Percentiles rank a stretch among this genome's conserved stretches.
These are phyloP conservation scores for Mucor ambiguus DNA, from an alignment of 371 early-diverging fungal genomes.

Conservation along the genomic window DNA sequence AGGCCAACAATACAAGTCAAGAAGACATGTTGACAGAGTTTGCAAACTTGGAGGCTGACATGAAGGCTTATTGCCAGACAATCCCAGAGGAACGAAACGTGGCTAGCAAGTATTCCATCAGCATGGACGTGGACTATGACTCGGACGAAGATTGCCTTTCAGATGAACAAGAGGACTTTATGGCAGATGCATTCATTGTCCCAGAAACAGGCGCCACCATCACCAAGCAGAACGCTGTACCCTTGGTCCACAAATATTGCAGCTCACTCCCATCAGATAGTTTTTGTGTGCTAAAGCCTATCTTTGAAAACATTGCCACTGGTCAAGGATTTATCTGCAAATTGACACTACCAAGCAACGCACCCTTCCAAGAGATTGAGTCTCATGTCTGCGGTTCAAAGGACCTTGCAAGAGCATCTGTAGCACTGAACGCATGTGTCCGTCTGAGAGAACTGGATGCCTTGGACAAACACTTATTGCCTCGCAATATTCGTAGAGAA, in stretches of 20 bases:
- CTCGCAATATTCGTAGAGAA: slow-evolving; percentile 42
- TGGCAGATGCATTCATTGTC: slow-evolving; percentile 44
- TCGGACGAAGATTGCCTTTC: slow-evolving; percentile 32
- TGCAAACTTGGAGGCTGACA: slow-evolving; percentile 48
- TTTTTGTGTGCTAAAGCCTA: slow-evolving; percentile 51
- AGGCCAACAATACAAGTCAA: slow-evolving; percentile 51
- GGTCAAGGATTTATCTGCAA: slow-evolving; percentile 49
- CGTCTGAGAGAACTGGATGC: slow-evolving; percentile 66
- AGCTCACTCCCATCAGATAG: slow-evolving; percentile 61
- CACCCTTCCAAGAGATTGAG: slow-evolving; percentile 58
- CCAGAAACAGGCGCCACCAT: slow-evolving; percentile 65
- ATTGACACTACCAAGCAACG: slow-evolving; percentile 66
- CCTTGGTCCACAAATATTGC: slow-evolving; percentile 69
- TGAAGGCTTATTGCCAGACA: slow-evolving; percentile 54
- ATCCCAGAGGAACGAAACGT: slow-evolving; percentile 54
- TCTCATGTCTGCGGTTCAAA: slow-evolving; percentile 64
- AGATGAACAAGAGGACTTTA: slow-evolving; percentile 33
- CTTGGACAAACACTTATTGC: slow-evolving; percentile 76
- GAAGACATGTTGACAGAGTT: slow-evolving; percentile 42
- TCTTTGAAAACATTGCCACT: slow-evolving; percentile 41
- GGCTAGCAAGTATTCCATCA: slow-evolving; percentile 18
- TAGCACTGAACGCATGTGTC: slow-evolving; percentile 72
- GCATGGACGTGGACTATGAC: slow-evolving; percentile 20
- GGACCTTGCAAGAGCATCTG: slow-evolving; percentile 69
- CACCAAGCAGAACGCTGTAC: slow-evolving; percentile 64